phyloP scores from a whole-genome alignment of 2,329 filamentous ascomycete genomes.

The Parastagonospora avenae region DNA sequence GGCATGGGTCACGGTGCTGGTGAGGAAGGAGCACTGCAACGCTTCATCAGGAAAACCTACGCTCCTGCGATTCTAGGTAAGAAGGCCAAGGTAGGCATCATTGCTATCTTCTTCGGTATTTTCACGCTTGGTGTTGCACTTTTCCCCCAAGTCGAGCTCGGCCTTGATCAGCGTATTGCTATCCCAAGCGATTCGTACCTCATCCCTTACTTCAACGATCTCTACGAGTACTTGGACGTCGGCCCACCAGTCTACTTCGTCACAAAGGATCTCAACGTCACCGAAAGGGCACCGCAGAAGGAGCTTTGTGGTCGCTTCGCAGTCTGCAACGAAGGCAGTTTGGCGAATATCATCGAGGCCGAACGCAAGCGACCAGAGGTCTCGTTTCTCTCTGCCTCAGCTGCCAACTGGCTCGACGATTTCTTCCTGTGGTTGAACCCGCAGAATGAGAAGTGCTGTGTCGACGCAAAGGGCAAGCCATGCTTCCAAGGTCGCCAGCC shows the following conservation, averaged over 20 bases:
- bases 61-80: constrained; percentile 80
- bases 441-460: constrained; percentile 68
- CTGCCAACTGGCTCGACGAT: constrained; percentile 96
- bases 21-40: constrained; percentile 82
- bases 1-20: constrained; percentile 73
- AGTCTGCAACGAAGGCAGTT: constrained; percentile 80
- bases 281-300: constrained; percentile 75
- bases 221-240: constrained; percentile 88
- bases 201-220: constrained; percentile 94
- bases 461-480: constrained; percentile 65
- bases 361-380: constrained; percentile 88
- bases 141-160: constrained; percentile 82
- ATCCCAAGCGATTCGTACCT: constrained; percentile 93
- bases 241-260: constrained; percentile 98
- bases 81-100: constrained; percentile 75
- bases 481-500: constrained; percentile 82
- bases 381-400: constrained; percentile 85
- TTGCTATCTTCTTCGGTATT: constrained; percentile 83
- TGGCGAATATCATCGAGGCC: constrained; percentile 89
- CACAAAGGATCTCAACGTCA: constrained; percentile 78
- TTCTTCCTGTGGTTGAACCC: constrained; percentile 98
- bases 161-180: constrained; percentile 91
- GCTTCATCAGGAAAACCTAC: constrained; percentile 88
- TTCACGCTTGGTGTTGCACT: constrained; percentile 86
- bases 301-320: constrained; percentile 91